phyloP scores from a whole-genome alignment of 768 basidiomycete genomes.

The Boletus patriciae region DNA sequence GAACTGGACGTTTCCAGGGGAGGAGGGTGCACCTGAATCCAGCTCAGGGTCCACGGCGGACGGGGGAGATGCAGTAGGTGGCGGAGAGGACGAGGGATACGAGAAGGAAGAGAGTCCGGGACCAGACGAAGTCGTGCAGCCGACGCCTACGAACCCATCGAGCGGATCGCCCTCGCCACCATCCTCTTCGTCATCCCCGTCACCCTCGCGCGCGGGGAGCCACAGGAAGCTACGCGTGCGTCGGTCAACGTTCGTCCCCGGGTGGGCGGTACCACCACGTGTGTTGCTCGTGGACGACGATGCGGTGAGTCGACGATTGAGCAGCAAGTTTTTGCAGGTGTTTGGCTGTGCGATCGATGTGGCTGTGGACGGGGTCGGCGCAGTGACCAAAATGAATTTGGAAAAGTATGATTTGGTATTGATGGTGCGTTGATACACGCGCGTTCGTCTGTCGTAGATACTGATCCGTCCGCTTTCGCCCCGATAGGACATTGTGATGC shows the following conservation, averaged over 20 bases:
- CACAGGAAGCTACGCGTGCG: conserved; percentile 62
- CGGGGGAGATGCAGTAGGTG: conserved; percentile 23
- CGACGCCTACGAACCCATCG: conserved; percentile 34
- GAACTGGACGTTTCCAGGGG: conserved; percentile 58
- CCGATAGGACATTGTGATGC: conserved; percentile 90
- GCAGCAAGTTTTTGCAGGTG: conserved; percentile 91
- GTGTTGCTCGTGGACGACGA: conserved; percentile 97
- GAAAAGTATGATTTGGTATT: conserved; percentile 95
- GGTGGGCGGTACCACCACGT: conserved; percentile 88
- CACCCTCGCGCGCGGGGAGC: conserved; percentile 5
- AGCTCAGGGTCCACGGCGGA: conserved; percentile 13
- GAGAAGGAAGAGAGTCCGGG: conserved; percentile 30
- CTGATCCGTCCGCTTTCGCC: neutral
- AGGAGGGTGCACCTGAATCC: conserved; percentile 16
- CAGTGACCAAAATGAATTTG: conserved; percentile 94
- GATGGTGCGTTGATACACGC: conserved; percentile 60
- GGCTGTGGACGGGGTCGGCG: conserved; percentile 88
- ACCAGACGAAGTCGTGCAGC: conserved; percentile 42
- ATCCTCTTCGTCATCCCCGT: conserved; percentile 14
- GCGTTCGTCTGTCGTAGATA: neutral
- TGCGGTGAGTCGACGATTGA: conserved; percentile 82
- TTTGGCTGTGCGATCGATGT: conserved; percentile 95
- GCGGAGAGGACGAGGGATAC: conserved; percentile 23
- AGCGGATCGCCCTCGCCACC: conserved; percentile 17
- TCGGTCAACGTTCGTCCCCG: conserved; percentile 79